Conservation (phyloP, 768 basidiomycete species). For the Cyathus striatus region DNA sequence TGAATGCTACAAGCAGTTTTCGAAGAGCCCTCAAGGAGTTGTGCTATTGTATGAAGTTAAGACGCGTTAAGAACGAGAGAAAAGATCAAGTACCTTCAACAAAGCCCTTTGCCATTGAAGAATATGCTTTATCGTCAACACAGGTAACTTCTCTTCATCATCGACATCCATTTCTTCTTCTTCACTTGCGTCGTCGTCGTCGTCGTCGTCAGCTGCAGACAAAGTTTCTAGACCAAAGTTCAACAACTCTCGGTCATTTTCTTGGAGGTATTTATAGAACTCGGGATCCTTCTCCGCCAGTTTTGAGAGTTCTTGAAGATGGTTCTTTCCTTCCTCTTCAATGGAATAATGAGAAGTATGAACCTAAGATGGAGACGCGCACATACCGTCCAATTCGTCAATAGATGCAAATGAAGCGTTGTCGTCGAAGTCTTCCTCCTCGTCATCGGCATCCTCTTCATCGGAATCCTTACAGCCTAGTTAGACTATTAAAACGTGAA, state of each 20-base stretch:
- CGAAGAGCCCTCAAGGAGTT: slow-evolving; percentile 80
- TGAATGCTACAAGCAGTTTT: slow-evolving; percentile 84
- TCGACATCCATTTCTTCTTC: slow-evolving; percentile 25
- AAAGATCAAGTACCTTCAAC: no score
- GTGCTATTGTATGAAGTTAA: slow-evolving; percentile 51
- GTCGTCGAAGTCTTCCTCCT: slow-evolving; percentile 16
- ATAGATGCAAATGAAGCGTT: slow-evolving; percentile 72
- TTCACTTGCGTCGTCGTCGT: slow-evolving; percentile 44
- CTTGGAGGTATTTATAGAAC: slow-evolving; percentile 96
- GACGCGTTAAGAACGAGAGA: no score
- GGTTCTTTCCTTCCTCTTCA: slow-evolving; percentile 65
- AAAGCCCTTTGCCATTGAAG: no score
- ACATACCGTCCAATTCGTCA: slow-evolving; percentile 63
- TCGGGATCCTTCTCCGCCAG: slow-evolving; percentile 97
- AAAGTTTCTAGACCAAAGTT: slow-evolving; percentile 57
- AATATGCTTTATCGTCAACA: not conserved
- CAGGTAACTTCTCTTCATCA: not conserved
- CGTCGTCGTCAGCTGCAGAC: slow-evolving; percentile 34
- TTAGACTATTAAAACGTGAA: no score
- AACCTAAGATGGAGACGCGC: not conserved
- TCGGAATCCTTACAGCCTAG: no score
- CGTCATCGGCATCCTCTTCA: slow-evolving; percentile 15
- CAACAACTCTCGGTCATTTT: slow-evolving; percentile 90
- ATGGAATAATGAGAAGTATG: not conserved
- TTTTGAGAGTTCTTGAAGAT: slow-evolving; percentile 79